These are phyloP conservation scores for Collybia mongolica DNA, from an alignment of 768 basidiomycete species.

Conservation along the genomic window DNA sequence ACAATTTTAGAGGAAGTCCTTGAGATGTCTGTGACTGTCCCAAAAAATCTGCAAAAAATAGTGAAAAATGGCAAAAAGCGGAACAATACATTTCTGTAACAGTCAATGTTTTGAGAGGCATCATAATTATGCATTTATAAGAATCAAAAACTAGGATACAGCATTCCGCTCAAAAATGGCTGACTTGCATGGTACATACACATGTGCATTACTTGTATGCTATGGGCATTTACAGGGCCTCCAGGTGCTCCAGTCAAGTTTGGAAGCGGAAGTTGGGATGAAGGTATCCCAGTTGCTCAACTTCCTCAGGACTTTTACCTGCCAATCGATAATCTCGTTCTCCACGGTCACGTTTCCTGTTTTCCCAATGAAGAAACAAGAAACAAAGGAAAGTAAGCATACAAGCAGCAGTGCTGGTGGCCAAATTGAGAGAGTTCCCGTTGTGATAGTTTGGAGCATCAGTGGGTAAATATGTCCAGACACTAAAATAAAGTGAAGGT, in stretches of 20 bases:
- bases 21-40: too few relatives aligned
- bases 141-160: too few relatives aligned
- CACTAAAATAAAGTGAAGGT: conserved; percentile 20
- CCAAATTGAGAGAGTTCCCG: conserved; percentile 46
- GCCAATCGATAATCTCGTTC: conserved; percentile 39
- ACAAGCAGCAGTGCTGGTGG: conserved; percentile 29
- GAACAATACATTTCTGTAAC: too few relatives aligned
- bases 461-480: conserved; percentile 45
- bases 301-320: conserved; percentile 34
- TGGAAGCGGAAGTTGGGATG: conserved; percentile 47
- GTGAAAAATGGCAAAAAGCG: too few relatives aligned
- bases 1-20: too few relatives aligned
- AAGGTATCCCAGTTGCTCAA: conserved; percentile 39
- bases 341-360: conserved; percentile 39
- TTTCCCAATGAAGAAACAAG: conserved; percentile 40
- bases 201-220: neutral
- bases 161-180: too few relatives aligned
- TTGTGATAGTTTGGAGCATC: conserved; percentile 47
- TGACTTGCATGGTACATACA: neutral
- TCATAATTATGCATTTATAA: too few relatives aligned
- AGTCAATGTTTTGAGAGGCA: too few relatives aligned
- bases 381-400: conserved; percentile 27
- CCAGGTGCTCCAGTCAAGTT: conserved; percentile 3
- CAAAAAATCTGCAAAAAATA: too few relatives aligned
- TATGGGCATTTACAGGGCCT: too few relatives aligned